These are phyloP conservation scores for Cronartium quercuum DNA, from an alignment of 1,284 basidiomycete species.

Conservation along the genomic window DNA sequence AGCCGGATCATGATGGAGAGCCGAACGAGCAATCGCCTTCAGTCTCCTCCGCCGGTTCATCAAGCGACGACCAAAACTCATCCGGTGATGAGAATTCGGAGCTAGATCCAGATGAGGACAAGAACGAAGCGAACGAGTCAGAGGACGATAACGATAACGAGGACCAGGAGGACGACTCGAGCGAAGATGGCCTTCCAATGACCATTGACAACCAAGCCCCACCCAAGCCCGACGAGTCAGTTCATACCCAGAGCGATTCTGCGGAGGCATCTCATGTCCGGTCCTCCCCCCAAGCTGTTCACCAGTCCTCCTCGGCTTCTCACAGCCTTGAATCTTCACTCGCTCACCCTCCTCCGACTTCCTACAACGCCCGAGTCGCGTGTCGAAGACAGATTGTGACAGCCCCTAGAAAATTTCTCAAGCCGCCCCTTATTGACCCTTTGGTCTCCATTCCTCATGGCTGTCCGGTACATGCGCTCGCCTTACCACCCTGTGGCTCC, in stretches of 20 bases:
- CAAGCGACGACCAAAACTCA: conserved; percentile 53
- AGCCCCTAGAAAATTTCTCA: conserved; percentile 40
- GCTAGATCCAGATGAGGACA: conserved; percentile 34
- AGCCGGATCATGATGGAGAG: conserved; percentile 50
- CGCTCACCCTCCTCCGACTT: background rate
- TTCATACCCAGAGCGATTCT: conserved; percentile 60
- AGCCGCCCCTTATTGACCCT: conserved; percentile 62
- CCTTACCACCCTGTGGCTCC: conserved; percentile 76
- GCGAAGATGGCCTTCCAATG: conserved; percentile 14
- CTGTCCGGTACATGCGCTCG: conserved; percentile 74
- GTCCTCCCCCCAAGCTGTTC: conserved; percentile 51
- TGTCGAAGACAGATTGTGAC: conserved; percentile 2
- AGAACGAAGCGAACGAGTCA: conserved; percentile 44
- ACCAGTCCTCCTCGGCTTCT: conserved; percentile 56
- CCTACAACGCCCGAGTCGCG: conserved; percentile 13
- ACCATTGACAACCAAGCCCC: conserved; percentile 16
- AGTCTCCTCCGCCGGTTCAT: background rate
- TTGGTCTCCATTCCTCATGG: conserved; percentile 86
- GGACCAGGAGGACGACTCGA: conserved; percentile 39
- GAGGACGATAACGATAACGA: conserved; percentile 42
- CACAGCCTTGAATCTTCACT: conserved; percentile 2
- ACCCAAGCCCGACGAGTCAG: conserved; percentile 47
- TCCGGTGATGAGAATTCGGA: conserved; percentile 55
- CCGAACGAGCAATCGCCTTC: conserved; percentile 51
- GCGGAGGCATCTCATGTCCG: conserved; percentile 54